Conservation (phyloP, 345 rosid species). For the Clarkia xantiana region DNA sequence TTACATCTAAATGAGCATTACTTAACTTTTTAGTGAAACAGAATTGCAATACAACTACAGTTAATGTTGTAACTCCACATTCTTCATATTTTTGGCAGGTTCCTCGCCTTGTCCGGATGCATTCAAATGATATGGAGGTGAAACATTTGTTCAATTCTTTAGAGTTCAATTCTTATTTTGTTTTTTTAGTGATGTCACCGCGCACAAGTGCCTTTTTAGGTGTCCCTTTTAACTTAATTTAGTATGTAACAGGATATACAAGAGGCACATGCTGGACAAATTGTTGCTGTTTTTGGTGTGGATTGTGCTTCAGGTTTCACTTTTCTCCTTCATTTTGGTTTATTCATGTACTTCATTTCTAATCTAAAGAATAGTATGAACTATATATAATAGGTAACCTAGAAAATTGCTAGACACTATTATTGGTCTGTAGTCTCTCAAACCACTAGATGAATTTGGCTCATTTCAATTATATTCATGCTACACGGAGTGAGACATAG, state of each 20-base stretch:
- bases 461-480: no score
- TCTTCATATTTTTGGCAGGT: constrained; percentile 28
- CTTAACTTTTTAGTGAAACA: not conserved
- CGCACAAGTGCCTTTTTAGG: not conserved
- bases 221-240: not conserved
- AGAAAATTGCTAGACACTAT: no score
- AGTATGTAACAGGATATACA: constrained; percentile 61
- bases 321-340: not conserved
- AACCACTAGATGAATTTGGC: no score
- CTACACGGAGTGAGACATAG: no score
- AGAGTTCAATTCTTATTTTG: not conserved
- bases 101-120: constrained; percentile 93
- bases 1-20: not conserved
- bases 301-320: constrained; percentile 93
- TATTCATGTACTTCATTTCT: no score
- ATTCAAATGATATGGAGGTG: constrained; percentile 97
- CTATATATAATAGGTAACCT: no score
- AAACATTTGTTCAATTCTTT: constrained; percentile 5
- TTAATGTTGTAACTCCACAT: not conserved
- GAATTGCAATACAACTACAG: not conserved
- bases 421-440: no score
- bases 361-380: no score
- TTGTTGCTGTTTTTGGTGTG: constrained; percentile 95
- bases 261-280: constrained; percentile 98
- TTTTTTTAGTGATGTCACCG: not conserved